phyloP scores from a whole-genome alignment of 2,329 filamentous ascomycete genomes.

The Bipolaris cookei region DNA sequence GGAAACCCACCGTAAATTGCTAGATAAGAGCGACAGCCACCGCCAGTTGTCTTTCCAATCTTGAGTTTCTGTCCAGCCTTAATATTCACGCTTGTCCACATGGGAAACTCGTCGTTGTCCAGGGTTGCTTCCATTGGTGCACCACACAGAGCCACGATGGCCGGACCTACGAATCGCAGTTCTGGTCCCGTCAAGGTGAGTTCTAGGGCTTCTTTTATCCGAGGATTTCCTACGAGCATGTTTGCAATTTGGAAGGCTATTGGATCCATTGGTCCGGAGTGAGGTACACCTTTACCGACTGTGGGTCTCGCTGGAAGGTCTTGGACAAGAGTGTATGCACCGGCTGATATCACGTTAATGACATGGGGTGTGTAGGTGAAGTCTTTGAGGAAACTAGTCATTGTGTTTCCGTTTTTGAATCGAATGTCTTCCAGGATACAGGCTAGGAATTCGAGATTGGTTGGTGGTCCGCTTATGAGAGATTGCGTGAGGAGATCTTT shows the following conservation, averaged over 20 bases:
- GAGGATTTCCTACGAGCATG: conserved; percentile 63
- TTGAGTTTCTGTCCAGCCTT: conserved; percentile 60
- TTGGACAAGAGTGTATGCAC: conserved; percentile 65
- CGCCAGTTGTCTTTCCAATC: conserved; percentile 60
- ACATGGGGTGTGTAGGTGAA: conserved; percentile 60
- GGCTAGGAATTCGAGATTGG: conserved; percentile 63
- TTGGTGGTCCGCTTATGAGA: conserved; percentile 60
- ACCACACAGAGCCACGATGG: conserved; percentile 64
- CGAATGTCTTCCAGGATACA: conserved; percentile 55
- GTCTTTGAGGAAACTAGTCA: conserved; percentile 62
- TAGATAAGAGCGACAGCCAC: conserved; percentile 64
- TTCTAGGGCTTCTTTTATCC: conserved; percentile 62
- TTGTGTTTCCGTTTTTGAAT: conserved; percentile 59
- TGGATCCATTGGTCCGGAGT: conserved; percentile 67
- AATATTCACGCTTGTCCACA: conserved; percentile 63
- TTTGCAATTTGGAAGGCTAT: conserved; percentile 66
- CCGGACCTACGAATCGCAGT: conserved; percentile 61
- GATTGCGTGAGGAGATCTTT: conserved; percentile 53
- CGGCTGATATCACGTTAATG: conserved; percentile 63
- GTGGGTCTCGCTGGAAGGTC: conserved; percentile 64
- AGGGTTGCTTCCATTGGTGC: conserved; percentile 60
- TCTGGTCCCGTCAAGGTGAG: conserved; percentile 67
- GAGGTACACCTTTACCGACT: conserved; percentile 64
- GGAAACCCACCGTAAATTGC: conserved; percentile 64
- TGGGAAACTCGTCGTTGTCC: conserved; percentile 57